Evolutionary conservation across 2,329 filamentous ascomycete species (phyloP), one percentile per base, ranked within the genome.

Genomic region (Scopulariopsis brevicaulis): DNA sequence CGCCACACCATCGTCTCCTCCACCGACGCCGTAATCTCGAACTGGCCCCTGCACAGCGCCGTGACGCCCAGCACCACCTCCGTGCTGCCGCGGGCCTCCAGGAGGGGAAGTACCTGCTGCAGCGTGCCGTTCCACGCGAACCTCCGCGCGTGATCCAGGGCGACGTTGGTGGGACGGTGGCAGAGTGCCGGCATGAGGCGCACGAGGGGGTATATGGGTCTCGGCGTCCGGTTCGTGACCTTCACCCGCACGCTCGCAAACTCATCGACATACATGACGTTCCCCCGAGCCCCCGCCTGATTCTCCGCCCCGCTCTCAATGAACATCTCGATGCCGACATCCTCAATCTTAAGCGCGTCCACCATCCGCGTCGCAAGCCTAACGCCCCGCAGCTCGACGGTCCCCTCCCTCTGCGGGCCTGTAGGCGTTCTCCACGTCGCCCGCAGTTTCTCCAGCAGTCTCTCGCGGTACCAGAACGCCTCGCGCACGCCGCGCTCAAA

Each of bases 381-480:
- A 53, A 96, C 81, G 37, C 83, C 84, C 50, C 91, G 84, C 4
- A 96, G 74, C 66, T 96, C 90, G 56, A 96, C 80, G 1, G 76
- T 77, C 2, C 92, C 92, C 53, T 75, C 73, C 46, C 86, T 79
- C 53, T 73, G 69, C 0, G 76, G 74, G 1, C 74, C 74, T 1
- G 76, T 74, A 1, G 64, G 74, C 0, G 82, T 83, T 58, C 76
- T 81, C 92, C 92, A 96, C 0, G 78, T 82, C 0, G 86, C 90
- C 28, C 77, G 78, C 11, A 96, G 73, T 50, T 78, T 77, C 60
- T 87, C 85, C 3, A 96, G 78, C 1, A 96, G 79, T 66, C 83
- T 84, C 69, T 96, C 89, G 18, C 91, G 83, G 69, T 90, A 96
- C 92, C 92, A 96, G 69, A 96, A 96, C 0, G 86, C 84, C 71